Percentiles rank a stretch among this genome's conserved stretches.
phyloP scores from a whole-genome alignment of 352 stramenopile species.

The Elongisporangium senticosum region DNA sequence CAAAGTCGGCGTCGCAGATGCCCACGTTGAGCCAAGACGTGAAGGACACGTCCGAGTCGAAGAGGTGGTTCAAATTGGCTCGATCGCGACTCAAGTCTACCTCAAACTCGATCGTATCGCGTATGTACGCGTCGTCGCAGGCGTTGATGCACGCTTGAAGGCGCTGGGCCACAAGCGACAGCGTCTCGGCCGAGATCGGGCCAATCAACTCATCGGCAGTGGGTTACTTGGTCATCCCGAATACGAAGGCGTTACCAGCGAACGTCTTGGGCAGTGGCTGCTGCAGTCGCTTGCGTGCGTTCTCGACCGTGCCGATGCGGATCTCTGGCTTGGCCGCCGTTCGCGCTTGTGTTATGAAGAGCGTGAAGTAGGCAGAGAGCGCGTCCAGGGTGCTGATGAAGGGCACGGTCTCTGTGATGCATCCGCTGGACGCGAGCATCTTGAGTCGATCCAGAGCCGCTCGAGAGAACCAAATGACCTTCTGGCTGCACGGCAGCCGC shows the following conservation, averaged over 20 bases:
- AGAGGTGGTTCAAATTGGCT: conserved; percentile 32
- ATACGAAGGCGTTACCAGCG: conserved; percentile 50
- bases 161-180: conserved; percentile 23
- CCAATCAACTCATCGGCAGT: conserved; percentile 8
- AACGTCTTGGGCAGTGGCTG: conserved; percentile 39
- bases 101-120: conserved; percentile 48
- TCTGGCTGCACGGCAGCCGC: too few species aligned
- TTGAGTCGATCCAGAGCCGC: too few species aligned
- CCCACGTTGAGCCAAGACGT: conserved; percentile 51
- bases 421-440: too few species aligned
- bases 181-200: conserved; percentile 6
- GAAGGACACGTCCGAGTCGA: conserved; percentile 51
- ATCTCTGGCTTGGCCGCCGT: conserved; percentile 28
- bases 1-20: conserved; percentile 59
- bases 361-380: conserved; percentile 41
- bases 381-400: conserved; percentile 42
- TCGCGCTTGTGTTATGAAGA: conserved; percentile 45
- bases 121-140: conserved; percentile 31
- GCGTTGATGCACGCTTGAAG: conserved; percentile 39
- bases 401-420: too few species aligned
- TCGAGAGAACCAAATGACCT: too few species aligned
- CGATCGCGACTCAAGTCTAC: conserved; percentile 9
- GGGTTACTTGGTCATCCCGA: conserved; percentile 33
- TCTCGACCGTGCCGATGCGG: conserved; percentile 41
- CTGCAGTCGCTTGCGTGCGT: conserved; percentile 33